Evolutionary conservation across 164 flowering plant species (phyloP).

Genomic region (Chimonanthus salicifolius): DNA sequence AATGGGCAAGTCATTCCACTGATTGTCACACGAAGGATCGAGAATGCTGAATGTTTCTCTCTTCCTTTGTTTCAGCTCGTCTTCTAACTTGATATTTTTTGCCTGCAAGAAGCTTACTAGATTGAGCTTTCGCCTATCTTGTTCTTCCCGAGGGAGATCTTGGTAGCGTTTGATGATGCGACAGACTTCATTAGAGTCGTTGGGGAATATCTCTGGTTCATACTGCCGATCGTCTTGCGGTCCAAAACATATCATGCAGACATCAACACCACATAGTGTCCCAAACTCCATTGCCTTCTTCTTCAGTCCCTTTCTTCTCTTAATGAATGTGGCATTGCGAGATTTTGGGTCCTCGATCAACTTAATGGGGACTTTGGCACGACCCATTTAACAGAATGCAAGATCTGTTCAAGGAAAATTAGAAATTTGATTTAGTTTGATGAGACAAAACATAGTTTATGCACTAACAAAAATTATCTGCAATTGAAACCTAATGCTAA

Average conservation of each 20-base stretch:
- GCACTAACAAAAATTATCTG: too few relatives aligned
- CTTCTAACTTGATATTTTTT: constrained; percentile 2
- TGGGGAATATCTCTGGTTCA: constrained; percentile 3
- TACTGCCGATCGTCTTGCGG: background rate
- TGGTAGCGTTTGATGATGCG: constrained; percentile 4
- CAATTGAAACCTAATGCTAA: too few relatives aligned
- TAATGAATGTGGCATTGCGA: constrained; percentile 16
- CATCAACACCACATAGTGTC: constrained; percentile 23
- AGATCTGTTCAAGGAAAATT: too few relatives aligned
- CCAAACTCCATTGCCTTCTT: constrained; percentile 25
- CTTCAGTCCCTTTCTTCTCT: constrained; percentile 16
- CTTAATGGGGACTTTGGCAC: constrained; percentile 10
- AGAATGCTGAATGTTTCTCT: background rate
- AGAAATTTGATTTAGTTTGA: too few relatives aligned
- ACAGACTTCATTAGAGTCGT: background rate
- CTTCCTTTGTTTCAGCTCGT: background rate
- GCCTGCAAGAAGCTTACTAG: background rate
- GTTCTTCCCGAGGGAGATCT: background rate
- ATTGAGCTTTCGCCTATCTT: background rate
- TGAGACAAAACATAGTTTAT: too few relatives aligned
- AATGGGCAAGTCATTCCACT: background rate
- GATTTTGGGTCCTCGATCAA: constrained; percentile 12
- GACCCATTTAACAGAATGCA: constrained; percentile 16
- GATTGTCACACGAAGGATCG: background rate
- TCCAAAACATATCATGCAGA: constrained; percentile 15